Conservation (phyloP, 2,329 filamentous ascomycete species). For the Lachnellula subtilissima region DNA sequence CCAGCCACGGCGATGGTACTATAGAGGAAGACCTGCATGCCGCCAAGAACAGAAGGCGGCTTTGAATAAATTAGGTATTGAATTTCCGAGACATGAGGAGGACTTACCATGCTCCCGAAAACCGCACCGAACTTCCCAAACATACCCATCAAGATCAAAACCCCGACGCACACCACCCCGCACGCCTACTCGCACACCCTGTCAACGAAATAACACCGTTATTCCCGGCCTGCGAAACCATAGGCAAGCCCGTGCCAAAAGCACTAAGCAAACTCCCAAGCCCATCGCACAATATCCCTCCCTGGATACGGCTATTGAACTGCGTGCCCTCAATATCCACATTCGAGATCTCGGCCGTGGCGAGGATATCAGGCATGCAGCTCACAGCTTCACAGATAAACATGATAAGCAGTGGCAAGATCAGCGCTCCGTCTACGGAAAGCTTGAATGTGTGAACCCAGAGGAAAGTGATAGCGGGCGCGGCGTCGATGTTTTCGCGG, state of each 20-base stretch:
- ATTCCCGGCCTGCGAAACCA: constrained; percentile 65
- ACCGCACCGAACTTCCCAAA: constrained; percentile 68
- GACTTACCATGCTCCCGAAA: constrained; percentile 52
- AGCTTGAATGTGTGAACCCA: constrained; percentile 68
- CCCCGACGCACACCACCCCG: constrained; percentile 60
- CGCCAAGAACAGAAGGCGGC: constrained; percentile 45
- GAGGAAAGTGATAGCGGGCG: constrained; percentile 62
- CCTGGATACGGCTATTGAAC: constrained; percentile 66
- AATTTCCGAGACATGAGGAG: background rate
- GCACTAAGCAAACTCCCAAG: constrained; percentile 59
- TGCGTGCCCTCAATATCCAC: constrained; percentile 55
- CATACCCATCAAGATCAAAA: constrained; percentile 65
- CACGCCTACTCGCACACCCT: constrained; percentile 62
- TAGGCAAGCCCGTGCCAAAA: constrained; percentile 62
- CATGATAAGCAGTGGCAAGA: constrained; percentile 60
- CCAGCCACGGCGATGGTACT: constrained; percentile 60
- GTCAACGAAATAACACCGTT: constrained; percentile 66
- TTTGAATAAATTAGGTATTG: background rate
- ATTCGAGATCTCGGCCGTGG: constrained; percentile 42
- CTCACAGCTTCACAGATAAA: constrained; percentile 65
- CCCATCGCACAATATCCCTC: constrained; percentile 62
- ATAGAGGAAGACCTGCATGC: constrained; percentile 61
- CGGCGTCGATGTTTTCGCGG: constrained; percentile 50
- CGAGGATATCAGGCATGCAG: constrained; percentile 55
- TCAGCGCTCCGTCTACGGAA: constrained; percentile 59